Evolutionary conservation across 1,139 yeast genomes (phyloP).

Genomic region (Debaryomyces nepalensis): DNA sequence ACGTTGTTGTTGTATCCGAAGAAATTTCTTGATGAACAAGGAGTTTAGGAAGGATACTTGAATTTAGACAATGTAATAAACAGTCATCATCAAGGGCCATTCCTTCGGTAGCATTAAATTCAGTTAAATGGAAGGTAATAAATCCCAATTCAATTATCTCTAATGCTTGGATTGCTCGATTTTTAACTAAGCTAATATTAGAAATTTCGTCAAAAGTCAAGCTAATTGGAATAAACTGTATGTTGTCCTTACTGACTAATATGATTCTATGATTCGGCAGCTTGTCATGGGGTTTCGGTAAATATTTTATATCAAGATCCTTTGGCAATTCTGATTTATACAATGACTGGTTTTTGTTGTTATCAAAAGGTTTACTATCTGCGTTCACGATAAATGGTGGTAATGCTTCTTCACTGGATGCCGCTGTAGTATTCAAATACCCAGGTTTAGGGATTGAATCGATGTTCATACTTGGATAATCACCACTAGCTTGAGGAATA

Average conservation of each 20-base stretch:
- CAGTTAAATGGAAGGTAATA: conserved; percentile 68
- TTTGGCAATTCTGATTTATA: conserved; percentile 1
- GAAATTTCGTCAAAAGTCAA: conserved; percentile 22
- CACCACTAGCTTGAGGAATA: not conserved
- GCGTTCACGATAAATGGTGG: not conserved
- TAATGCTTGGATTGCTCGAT: conserved; percentile 48
- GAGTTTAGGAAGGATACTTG: conserved; percentile 45
- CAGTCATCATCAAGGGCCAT: conserved; percentile 57
- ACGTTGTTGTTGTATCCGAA: conserved; percentile 40
- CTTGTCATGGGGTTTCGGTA: conserved; percentile 30
- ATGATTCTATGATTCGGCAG: conserved; percentile 27
- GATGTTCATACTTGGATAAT: not conserved
- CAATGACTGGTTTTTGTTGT: not conserved
- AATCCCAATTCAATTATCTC: conserved; percentile 45
- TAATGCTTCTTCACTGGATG: not conserved
- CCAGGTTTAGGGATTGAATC: not conserved
- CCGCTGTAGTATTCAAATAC: not conserved
- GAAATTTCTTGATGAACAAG: conserved; percentile 46
- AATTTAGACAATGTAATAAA: conserved; percentile 37
- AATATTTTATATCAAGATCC: conserved; percentile 27
- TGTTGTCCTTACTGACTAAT: conserved; percentile 65
- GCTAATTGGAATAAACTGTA: conserved; percentile 52
- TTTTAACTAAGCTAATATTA: conserved; percentile 22
- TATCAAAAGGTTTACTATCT: not conserved
- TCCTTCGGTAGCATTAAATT: conserved; percentile 69